phyloP scores from a whole-genome alignment of 1,139 yeast species.

The Magnusiomyces ingens region DNA sequence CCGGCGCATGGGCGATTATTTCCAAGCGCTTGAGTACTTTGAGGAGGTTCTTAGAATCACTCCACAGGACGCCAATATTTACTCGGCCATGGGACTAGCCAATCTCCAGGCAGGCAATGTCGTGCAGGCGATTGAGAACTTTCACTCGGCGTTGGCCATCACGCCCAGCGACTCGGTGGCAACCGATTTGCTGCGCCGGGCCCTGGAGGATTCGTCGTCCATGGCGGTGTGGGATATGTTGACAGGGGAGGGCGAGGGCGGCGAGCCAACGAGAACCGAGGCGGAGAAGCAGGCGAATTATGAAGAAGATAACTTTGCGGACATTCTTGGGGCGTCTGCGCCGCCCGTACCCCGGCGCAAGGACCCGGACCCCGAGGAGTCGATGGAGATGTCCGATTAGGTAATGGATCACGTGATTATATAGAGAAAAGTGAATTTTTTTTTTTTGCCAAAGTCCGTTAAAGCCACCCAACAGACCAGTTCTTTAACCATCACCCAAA shows the following conservation, averaged over 20 bases:
- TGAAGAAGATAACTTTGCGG: not conserved
- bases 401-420: too few species aligned
- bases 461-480: not conserved
- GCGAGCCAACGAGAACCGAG: not conserved
- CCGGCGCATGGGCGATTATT: slow-evolving; percentile 55
- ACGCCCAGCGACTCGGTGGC: slow-evolving; percentile 82
- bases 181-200: slow-evolving; percentile 69
- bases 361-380: not conserved
- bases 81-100: slow-evolving; percentile 79
- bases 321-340: slow-evolving; percentile 1
- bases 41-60: slow-evolving; percentile 66
- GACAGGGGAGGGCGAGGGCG: not conserved
- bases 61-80: slow-evolving; percentile 65
- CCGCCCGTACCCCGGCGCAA: not conserved
- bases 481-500: not conserved
- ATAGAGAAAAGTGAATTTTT: too few species aligned
- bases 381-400: slow-evolving; percentile 8
- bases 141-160: slow-evolving; percentile 78
- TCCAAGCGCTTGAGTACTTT: slow-evolving; percentile 68
- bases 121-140: slow-evolving; percentile 54
- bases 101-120: slow-evolving; percentile 60
- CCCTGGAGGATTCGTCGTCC: slow-evolving; percentile 47
- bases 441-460: too few species aligned
- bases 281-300: not conserved
- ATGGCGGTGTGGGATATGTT: slow-evolving; percentile 2